Conservation (phyloP, 2,329 filamentous ascomycete species). For the Colletotrichum sp. region DNA sequence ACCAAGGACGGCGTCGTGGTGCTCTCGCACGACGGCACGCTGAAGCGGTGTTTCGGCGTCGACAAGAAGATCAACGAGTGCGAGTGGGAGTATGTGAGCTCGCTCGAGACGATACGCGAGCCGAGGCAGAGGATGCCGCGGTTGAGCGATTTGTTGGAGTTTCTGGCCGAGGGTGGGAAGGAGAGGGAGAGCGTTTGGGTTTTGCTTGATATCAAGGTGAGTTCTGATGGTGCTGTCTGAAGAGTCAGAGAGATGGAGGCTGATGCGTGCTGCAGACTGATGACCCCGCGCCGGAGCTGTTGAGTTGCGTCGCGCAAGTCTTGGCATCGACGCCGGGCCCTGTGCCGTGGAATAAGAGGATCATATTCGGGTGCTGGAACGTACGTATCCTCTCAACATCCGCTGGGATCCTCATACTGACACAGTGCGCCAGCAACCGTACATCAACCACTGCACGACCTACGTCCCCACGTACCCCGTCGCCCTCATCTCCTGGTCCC, state of each 20-base stretch:
- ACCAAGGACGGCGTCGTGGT: slow-evolving; percentile 85
- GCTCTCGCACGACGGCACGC: slow-evolving; percentile 78
- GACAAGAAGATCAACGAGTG: slow-evolving; percentile 75
- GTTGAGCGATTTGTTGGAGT: slow-evolving; percentile 75
- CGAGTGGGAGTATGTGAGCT: slow-evolving; percentile 75
- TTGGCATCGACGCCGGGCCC: slow-evolving; percentile 57
- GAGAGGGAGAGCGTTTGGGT: slow-evolving; percentile 77
- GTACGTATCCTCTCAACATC: slow-evolving; percentile 41
- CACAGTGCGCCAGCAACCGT: slow-evolving; percentile 44
- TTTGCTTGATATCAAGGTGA: slow-evolving; percentile 89
- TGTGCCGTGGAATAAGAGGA: slow-evolving; percentile 71
- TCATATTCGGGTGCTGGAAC: slow-evolving; percentile 85
- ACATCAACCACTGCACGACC: slow-evolving; percentile 66
- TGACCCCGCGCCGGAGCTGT: slow-evolving; percentile 73
- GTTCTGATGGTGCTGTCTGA: too few species aligned
- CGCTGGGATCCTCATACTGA: neutral
- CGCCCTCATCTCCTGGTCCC: slow-evolving; percentile 72
- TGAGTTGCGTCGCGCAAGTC: slow-evolving; percentile 70
- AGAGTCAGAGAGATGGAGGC: neutral
- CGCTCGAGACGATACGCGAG: slow-evolving; percentile 68
- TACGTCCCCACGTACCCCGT: slow-evolving; percentile 69
- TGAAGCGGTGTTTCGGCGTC: slow-evolving; percentile 84
- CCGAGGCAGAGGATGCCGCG: slow-evolving; percentile 77
- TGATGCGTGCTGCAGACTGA: slow-evolving; percentile 56
- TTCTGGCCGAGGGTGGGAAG: slow-evolving; percentile 66